Evolutionary conservation across 495 filamentous ascomycete genomes (phyloP), one percentile per base, ranked within the genome.

Genomic region (Penicillium diatomitis): DNA sequence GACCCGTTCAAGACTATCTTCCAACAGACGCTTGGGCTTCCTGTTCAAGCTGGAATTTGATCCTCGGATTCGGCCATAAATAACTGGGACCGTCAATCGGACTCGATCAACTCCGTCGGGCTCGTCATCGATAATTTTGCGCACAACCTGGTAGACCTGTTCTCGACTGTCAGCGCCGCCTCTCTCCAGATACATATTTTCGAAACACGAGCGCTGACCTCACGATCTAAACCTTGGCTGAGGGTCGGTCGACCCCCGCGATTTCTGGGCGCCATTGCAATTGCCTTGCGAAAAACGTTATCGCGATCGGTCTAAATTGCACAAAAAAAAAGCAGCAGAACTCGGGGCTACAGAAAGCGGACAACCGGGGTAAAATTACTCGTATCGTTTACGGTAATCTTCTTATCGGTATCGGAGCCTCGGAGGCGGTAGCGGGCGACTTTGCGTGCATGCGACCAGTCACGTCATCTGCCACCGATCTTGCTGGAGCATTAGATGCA

Each of bases 1-100:
- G 2, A 94, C 87, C 20, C 88, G 74, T 58, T 95, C 89, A 53
- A 97, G 86, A 41, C 87, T 86, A 55, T 89, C 84, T 61, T 95
- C 86, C 9, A 98, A 67, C 9, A 83, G 70, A 46, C 78, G 80
- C 66, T 92, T 95, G 5, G 85, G 87, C 54, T 83, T 83, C 9
- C 90, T 73, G 40, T 86, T 87, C 35, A 95, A 63, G 51, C 82
- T 86, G 1, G 89, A 95, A 58, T 95, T 96, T 4, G 88, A 94
- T 52, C 72, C 72, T 57, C 87, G 86, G 54, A 96, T 86, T 44
- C 72, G 71, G 9, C 88, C 85, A 61, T 90, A 92, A 7, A 94
- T 79, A 2, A 65, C 64, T 1, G 78, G 62, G 1, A 84, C 73
- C 3, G 85, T 82, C 10, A 88, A 63, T 9, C 68, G 67, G 12